A percentile compares a stretch with the other conserved stretches of the same genome.
These are phyloP conservation scores for Apocynum venetum DNA, from an alignment of 257 asterid species.

Conservation along the genomic window DNA sequence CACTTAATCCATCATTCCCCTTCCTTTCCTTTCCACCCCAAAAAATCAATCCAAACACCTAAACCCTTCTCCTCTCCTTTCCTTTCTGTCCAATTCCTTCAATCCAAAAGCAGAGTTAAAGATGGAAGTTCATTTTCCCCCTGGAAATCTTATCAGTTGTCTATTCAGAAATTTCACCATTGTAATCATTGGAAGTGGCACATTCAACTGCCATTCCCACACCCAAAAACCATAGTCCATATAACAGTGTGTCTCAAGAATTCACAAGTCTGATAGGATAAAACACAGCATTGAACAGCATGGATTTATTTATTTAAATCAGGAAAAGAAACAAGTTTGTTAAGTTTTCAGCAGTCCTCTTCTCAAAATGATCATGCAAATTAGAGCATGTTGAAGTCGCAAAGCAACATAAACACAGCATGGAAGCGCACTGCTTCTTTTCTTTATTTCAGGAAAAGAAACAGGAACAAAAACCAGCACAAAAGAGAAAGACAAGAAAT, in stretches of 20 bases:
- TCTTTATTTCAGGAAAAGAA: not conserved
- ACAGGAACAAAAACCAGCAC: not conserved
- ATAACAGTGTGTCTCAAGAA: not conserved
- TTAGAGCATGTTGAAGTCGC: constrained; percentile 7
- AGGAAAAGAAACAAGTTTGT: not conserved
- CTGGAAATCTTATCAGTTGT: not conserved
- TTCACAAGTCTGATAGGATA: not conserved
- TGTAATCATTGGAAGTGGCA: not conserved
- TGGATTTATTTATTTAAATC: not conserved
- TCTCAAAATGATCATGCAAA: not conserved
- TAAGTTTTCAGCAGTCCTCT: not conserved
- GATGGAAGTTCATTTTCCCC: not conserved
- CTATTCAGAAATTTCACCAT: not conserved
- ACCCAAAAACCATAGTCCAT: not conserved
- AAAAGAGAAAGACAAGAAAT: not conserved
- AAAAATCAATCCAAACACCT: too few species aligned
- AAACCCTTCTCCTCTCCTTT: too few species aligned
- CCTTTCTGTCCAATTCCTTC: too few species aligned
- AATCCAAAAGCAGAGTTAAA: not conserved
- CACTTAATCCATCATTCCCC: too few species aligned
- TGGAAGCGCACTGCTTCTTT: not conserved
- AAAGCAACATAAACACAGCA: not conserved
- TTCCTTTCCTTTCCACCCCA: too few species aligned
- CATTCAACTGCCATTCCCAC: not conserved
- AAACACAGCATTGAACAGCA: not conserved